Evolutionary conservation across 306 rosid genomes (phyloP), one percentile per base, ranked within the genome.

Genomic region (Malus asiatica): DNA sequence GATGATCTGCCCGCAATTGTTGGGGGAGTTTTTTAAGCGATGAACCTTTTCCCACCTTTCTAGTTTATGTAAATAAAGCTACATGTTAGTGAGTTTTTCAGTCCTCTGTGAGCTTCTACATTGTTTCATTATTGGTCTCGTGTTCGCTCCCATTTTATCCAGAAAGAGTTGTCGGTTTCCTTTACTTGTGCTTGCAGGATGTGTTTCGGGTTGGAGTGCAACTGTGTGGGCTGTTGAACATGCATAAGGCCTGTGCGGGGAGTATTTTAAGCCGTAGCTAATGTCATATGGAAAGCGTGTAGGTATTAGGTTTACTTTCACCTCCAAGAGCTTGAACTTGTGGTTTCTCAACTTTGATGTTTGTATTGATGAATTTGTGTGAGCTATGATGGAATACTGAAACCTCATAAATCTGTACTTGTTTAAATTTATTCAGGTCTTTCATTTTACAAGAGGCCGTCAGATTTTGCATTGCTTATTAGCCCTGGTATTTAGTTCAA

Each of bases 31-130:
- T 89, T 85, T 89, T 95, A 22, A 89, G 84, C 80, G 61, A 48
- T 48, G 55, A 76, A 53, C 72, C 71, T 66, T 63, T 66, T 62
- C 63, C 77, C 25, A 44, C 70, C 33, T 71, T 69, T 68, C 78
- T 77, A 48, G 48, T 75, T 79, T 83, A 86, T 90, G 97, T 92
- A 95, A 95, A 95, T 90, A 95, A 92, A 87, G 91, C 93, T 84
- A 82, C 93, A 90, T 83, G 96, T 86, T 77, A 86, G 93, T 90
- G 77, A 75, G 77, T 76, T 48, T 14, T 48, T 38, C 14, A 29
- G 58, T 44, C 32, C 66, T 72, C 52, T 61, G 64, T 58, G 16
- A 19, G 61, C 46, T 64, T 40, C 55, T 51, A 29, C 15, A 11
- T 18, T 38, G 58, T 68, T 58, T 51, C 12, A 11, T 1, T 40